Conservation (phyloP, 1,284 basidiomycete species). For the Pascua guehoae region DNA sequence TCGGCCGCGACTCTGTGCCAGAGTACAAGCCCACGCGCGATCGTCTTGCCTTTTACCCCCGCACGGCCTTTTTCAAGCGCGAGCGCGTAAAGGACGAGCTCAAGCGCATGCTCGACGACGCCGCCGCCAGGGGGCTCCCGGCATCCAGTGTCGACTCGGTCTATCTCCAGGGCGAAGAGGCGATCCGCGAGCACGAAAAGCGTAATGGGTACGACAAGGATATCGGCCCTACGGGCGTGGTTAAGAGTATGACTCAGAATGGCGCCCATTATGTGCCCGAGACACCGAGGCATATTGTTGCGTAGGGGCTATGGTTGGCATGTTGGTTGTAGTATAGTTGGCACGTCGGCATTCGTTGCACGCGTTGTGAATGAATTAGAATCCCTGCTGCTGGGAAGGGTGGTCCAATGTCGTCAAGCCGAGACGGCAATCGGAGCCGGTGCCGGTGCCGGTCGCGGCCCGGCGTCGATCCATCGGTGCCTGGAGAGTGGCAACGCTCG, state of each 20-base stretch:
- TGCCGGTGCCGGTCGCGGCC: too few relatives aligned
- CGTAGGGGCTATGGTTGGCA: neutral
- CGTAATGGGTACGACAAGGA: slow-evolving; percentile 31
- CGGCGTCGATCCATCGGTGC: too few relatives aligned
- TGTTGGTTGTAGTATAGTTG: neutral
- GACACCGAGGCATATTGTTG: neutral
- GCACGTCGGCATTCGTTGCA: too few relatives aligned
- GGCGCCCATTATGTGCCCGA: neutral
- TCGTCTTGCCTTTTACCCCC: slow-evolving; percentile 23
- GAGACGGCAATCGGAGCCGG: too few relatives aligned
- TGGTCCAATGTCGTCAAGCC: too few relatives aligned
- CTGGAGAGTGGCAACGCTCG: too few relatives aligned
- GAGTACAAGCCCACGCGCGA: slow-evolving; percentile 29
- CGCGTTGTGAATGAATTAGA: too few relatives aligned
- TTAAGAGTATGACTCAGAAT: neutral
- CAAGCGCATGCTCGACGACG: slow-evolving; percentile 24
- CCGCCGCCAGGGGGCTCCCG: slow-evolving; percentile 15
- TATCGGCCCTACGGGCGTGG: slow-evolving; percentile 23
- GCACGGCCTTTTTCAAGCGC: slow-evolving; percentile 30
- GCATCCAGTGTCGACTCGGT: slow-evolving; percentile 20
- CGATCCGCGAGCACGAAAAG: slow-evolving; percentile 26
- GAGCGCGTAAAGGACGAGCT: slow-evolving; percentile 23
- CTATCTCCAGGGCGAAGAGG: slow-evolving; percentile 28
- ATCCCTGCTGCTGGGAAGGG: too few relatives aligned
- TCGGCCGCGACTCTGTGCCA: slow-evolving; percentile 25